Conservation (phyloP, 495 filamentous ascomycete species). For the Tuber magnatum region DNA sequence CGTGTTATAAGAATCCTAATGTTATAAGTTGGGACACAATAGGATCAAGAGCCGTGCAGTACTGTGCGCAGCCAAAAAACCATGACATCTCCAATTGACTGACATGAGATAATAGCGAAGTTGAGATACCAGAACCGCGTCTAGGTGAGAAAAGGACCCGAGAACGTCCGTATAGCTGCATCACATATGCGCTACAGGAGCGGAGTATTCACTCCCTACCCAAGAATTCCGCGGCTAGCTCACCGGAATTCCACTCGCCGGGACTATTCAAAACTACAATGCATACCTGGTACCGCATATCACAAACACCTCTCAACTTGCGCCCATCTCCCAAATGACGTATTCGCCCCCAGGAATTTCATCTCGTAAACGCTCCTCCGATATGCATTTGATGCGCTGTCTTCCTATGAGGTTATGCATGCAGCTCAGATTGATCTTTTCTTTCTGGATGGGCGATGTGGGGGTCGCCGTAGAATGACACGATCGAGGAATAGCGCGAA, state of each 20-base stretch:
- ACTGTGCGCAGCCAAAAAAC: neutral
- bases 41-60: neutral
- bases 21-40: neutral
- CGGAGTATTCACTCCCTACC: neutral
- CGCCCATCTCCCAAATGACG: neutral
- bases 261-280: neutral
- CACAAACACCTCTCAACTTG: neutral
- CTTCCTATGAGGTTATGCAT: neutral
- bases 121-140: neutral
- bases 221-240: neutral
- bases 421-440: neutral
- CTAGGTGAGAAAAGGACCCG: neutral
- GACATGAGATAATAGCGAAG: neutral
- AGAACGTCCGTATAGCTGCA: neutral
- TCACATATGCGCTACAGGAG: neutral
- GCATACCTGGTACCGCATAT: neutral
- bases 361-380: neutral
- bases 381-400: constrained; percentile 2
- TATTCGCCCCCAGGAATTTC: neutral
- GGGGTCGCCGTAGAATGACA: neutral
- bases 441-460: neutral
- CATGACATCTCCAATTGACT: constrained; percentile 1
- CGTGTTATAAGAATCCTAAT: neutral
- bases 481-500: neutral
- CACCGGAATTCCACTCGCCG: neutral